Conservation (phyloP, 164 flowering plant species). For the Stephania cephalantha region DNA sequence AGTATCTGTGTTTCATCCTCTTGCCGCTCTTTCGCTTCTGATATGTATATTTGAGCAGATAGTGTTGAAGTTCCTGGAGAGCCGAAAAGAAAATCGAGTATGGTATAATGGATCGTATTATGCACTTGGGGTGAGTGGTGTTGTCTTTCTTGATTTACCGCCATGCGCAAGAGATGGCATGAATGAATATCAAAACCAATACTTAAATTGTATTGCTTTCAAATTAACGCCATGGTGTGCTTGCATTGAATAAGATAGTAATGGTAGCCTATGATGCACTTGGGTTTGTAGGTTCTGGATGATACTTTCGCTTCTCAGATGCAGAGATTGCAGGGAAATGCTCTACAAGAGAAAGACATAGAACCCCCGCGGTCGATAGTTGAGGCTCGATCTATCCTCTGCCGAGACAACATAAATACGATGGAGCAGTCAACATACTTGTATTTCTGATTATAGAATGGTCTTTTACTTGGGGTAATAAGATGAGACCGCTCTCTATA, state of each 20-base stretch:
- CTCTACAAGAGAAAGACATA: constrained; percentile 72
- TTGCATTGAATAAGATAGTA: neutral
- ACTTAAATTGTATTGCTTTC: neutral
- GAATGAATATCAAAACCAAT: neutral
- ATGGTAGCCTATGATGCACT: neutral
- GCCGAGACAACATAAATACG: constrained; percentile 46
- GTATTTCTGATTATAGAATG: constrained; percentile 6
- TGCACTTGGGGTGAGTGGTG: constrained; percentile 44
- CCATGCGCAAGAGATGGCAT: neutral
- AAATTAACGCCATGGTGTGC: neutral
- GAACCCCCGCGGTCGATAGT: constrained; percentile 81
- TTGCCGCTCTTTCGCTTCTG: constrained; percentile 25
- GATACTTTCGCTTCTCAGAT: constrained; percentile 89
- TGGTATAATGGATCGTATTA: constrained; percentile 53
- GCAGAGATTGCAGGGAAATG: constrained; percentile 85
- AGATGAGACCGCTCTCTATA: no score
- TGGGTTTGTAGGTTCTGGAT: constrained; percentile 63
- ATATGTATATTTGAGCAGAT: constrained; percentile 31
- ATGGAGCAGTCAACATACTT: constrained; percentile 27
- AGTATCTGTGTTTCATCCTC: constrained; percentile 21
- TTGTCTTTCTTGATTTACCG: neutral
- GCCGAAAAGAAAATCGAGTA: constrained; percentile 43
- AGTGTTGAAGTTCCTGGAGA: constrained; percentile 41
- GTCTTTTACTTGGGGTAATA: no score
- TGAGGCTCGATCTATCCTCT: constrained; percentile 89